Evolutionary conservation across 352 stramenopile species (phyloP).

Genomic region (Pythium periplocum): DNA sequence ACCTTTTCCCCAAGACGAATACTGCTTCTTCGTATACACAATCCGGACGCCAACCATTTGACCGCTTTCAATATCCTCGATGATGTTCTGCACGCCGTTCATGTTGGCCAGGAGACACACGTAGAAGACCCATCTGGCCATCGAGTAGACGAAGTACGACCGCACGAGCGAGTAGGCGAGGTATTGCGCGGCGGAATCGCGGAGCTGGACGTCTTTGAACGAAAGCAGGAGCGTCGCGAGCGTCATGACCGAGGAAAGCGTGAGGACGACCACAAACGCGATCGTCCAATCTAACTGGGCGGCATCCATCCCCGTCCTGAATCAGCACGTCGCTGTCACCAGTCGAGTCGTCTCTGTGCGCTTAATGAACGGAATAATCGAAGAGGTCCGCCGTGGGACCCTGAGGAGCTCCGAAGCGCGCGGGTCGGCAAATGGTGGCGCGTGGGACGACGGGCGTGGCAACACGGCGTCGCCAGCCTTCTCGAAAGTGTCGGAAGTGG

Average conservation of each 20-base stretch:
- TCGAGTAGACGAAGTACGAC: constrained; percentile 61
- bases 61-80: constrained; percentile 42
- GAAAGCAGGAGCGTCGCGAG: constrained; percentile 46
- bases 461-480: no score
- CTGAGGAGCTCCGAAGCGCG: no score
- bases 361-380: no score
- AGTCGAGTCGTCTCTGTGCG: no score
- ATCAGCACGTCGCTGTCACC: no score
- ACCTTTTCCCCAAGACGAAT: constrained; percentile 24
- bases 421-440: no score
- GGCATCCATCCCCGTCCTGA: constrained; percentile 34
- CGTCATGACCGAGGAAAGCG: constrained; percentile 33
- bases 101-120: constrained; percentile 45
- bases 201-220: constrained; percentile 54
- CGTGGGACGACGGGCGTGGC: no score
- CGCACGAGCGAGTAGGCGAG: constrained; percentile 61
- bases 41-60: constrained; percentile 44
- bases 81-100: constrained; percentile 32
- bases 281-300: constrained; percentile 52
- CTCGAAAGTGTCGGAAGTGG: no score
- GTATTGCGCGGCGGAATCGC: constrained; percentile 61
- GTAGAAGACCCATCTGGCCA: constrained; percentile 49
- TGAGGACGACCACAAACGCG: constrained; percentile 48
- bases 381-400: no score
- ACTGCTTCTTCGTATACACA: constrained; percentile 30